Conservation (phyloP, 192 early-diverging fungal genomes). For the Coemansia sp. region DNA sequence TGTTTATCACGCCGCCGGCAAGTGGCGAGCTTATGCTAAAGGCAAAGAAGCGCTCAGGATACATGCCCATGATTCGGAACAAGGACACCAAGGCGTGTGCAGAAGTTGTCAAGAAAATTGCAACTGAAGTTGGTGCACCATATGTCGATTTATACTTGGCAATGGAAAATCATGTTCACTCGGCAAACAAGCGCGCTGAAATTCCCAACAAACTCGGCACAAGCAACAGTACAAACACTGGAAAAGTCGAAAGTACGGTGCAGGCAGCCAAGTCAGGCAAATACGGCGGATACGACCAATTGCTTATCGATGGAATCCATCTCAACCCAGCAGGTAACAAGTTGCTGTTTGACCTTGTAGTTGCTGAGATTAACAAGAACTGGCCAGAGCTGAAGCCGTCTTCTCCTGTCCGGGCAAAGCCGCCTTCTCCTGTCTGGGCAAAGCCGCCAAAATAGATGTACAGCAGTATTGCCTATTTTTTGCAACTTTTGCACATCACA, state of each 20-base stretch:
- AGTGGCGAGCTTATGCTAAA: slow-evolving; percentile 54
- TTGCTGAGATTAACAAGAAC: background rate
- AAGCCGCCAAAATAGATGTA: slow-evolving; percentile 1
- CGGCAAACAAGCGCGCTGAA: background rate
- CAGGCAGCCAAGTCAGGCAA: background rate
- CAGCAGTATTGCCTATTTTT: background rate
- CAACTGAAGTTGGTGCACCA: slow-evolving; percentile 26
- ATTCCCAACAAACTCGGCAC: background rate
- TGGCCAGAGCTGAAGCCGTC: slow-evolving; percentile 27
- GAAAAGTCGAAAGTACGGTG: background rate
- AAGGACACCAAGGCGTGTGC: slow-evolving; percentile 40
- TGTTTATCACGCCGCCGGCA: slow-evolving; percentile 70
- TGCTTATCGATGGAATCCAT: slow-evolving; percentile 58
- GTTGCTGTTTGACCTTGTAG: slow-evolving; percentile 25
- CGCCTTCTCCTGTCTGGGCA: background rate
- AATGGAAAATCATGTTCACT: slow-evolving; percentile 27
- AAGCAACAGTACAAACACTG: background rate
- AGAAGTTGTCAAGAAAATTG: slow-evolving; percentile 43
- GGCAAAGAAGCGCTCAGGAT: background rate
- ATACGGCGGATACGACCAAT: slow-evolving; percentile 26
- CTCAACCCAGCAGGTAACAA: slow-evolving; percentile 56
- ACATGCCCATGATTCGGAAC: slow-evolving; percentile 17
- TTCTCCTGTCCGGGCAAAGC: background rate
- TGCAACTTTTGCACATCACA: background rate
- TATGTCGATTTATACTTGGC: slow-evolving; percentile 39